These are phyloP conservation scores for Trichoderma asperellum DNA, from an alignment of 2,329 filamentous ascomycete species.

Conservation along the genomic window DNA sequence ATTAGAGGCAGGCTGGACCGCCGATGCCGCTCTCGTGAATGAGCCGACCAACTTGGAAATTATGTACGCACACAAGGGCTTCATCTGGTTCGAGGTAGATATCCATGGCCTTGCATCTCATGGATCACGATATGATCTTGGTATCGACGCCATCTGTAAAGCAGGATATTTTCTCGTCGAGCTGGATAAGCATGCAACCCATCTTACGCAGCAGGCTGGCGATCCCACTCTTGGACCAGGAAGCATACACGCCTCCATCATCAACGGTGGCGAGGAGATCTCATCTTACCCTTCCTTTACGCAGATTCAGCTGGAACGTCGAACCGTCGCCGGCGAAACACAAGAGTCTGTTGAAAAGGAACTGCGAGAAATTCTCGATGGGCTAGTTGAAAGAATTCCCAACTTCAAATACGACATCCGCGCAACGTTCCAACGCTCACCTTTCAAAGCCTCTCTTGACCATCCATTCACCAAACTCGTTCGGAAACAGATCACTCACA, in stretches of 20 bases:
- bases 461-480: conserved; percentile 48
- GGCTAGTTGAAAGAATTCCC: conserved; percentile 39
- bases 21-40: conserved; percentile 55
- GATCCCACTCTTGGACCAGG: conserved; percentile 44
- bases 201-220: conserved; percentile 37
- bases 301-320: conserved; percentile 52
- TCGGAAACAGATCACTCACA: conserved; percentile 35
- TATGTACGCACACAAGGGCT: conserved; percentile 55
- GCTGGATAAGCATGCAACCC: conserved; percentile 48
- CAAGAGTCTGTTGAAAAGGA: conserved; percentile 44
- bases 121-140: conserved; percentile 49
- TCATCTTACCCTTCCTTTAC: conserved; percentile 57
- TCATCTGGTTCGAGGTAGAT: conserved; percentile 50
- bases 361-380: conserved; percentile 44
- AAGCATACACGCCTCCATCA: conserved; percentile 52
- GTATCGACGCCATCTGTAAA: conserved; percentile 54
- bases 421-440: conserved; percentile 48
- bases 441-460: conserved; percentile 46
- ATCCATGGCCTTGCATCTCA: conserved; percentile 49
- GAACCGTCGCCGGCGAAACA: conserved; percentile 52
- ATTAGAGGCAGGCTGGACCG: conserved; percentile 55
- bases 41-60: conserved; percentile 53
- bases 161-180: conserved; percentile 52
- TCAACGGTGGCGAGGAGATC: conserved; percentile 55
- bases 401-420: conserved; percentile 48